Conservation (phyloP, 306 rosid genomes). For the Hylodesmum podocarpum region DNA sequence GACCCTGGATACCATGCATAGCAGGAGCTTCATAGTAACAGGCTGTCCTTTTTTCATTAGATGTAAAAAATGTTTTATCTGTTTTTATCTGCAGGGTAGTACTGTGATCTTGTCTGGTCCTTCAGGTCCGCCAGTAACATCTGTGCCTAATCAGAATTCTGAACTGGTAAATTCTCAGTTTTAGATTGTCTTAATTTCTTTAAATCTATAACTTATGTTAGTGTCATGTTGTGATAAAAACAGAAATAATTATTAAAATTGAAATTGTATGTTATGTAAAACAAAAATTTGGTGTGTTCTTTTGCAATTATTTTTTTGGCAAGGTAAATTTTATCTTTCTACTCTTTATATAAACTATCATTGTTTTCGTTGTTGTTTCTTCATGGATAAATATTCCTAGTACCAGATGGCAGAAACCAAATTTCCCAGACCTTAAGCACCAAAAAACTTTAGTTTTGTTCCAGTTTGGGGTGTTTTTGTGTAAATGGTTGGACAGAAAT, state of each 20-base stretch:
- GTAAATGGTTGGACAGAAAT: background rate
- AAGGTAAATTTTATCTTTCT: background rate
- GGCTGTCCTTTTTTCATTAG: background rate
- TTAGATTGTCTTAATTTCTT: background rate
- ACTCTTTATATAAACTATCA: background rate
- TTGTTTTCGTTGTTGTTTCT: background rate
- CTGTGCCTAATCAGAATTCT: slow-evolving; percentile 93
- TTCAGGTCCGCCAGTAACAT: slow-evolving; percentile 94
- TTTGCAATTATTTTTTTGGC: background rate
- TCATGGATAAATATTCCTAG: background rate
- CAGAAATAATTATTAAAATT: slow-evolving; percentile 12
- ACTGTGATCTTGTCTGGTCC: slow-evolving; percentile 97
- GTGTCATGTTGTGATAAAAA: background rate
- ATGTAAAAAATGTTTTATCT: slow-evolving; percentile 11
- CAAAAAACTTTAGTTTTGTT: background rate
- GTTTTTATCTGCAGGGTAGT: slow-evolving; percentile 67
- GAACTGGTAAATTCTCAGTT: slow-evolving; percentile 65
- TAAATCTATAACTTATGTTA: background rate
- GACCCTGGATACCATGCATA: background rate
- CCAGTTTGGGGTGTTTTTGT: background rate
- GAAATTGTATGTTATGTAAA: background rate
- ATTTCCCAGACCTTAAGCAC: background rate
- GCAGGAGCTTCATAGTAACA: background rate
- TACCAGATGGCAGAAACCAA: background rate
- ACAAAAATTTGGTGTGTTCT: background rate